phyloP scores from a whole-genome alignment of 345 rosid species.

The Gynandropsis gynandra region DNA sequence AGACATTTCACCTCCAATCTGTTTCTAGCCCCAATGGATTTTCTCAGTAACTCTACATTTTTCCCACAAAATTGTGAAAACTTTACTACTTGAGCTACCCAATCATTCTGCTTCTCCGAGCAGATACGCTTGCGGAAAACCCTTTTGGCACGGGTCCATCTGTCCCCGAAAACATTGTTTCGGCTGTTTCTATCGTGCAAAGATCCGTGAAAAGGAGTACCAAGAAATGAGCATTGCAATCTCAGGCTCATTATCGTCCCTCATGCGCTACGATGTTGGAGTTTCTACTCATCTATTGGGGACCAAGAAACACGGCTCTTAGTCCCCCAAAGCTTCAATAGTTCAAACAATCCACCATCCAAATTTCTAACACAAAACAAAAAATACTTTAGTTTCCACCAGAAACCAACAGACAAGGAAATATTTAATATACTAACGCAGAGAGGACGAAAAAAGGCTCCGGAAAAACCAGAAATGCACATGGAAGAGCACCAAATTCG shows the following conservation, averaged over 20 bases:
- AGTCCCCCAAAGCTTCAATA: slow-evolving; percentile 43
- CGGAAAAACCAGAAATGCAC: too few relatives aligned
- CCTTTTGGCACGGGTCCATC: slow-evolving; percentile 30
- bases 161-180: slow-evolving; percentile 20
- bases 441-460: too few relatives aligned
- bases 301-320: slow-evolving; percentile 51
- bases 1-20: slow-evolving; percentile 50
- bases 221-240: slow-evolving; percentile 48
- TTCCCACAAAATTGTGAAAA: slow-evolving; percentile 62
- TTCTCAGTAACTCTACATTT: slow-evolving; percentile 55
- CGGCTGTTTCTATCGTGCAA: slow-evolving; percentile 22
- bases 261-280: not conserved
- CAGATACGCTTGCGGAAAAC: slow-evolving; percentile 31
- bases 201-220: slow-evolving; percentile 34
- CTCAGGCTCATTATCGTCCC: slow-evolving; percentile 46
- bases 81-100: slow-evolving; percentile 51
- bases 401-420: too few relatives aligned
- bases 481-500: too few relatives aligned
- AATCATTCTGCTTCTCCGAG: slow-evolving; percentile 55
- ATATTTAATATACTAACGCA: too few relatives aligned
- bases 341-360: slow-evolving; percentile 5
- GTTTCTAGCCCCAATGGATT: slow-evolving; percentile 52
- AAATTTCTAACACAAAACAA: slow-evolving; percentile 5
- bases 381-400: too few relatives aligned
- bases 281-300: slow-evolving; percentile 41